A percentile compares a stretch with the other conserved stretches of the same genome.
phyloP scores from a whole-genome alignment of 2,329 filamentous ascomycete species.

The Hypoxylon sp. region DNA sequence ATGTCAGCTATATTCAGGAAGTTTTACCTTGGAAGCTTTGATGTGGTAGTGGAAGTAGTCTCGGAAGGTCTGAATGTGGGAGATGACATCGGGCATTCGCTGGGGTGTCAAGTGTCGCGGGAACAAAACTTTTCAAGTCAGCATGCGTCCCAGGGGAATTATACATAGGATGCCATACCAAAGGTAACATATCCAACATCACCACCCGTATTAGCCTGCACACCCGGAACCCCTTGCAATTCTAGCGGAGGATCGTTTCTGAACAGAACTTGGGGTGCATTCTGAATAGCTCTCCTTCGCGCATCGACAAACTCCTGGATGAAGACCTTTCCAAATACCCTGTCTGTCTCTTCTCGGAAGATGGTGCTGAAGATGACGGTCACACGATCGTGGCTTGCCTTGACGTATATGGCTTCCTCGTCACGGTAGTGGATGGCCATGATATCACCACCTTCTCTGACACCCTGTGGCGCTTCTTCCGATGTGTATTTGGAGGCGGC shows the following conservation, averaged over 20 bases:
- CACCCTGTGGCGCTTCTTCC: slow-evolving; percentile 90
- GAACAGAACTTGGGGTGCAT: slow-evolving; percentile 97
- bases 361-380: slow-evolving; percentile 99
- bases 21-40: slow-evolving; percentile 87
- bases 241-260: slow-evolving; percentile 93
- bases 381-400: slow-evolving; percentile 95
- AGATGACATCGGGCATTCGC: slow-evolving; percentile 93
- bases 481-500: slow-evolving; percentile 92
- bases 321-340: slow-evolving; percentile 98
- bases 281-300: slow-evolving; percentile 92
- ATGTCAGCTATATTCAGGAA: background rate
- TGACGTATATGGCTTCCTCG: slow-evolving; percentile 98
- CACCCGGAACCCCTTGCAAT: slow-evolving; percentile 84
- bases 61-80: slow-evolving; percentile 99
- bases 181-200: slow-evolving; percentile 99
- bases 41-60: slow-evolving; percentile 99
- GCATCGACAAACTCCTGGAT: slow-evolving; percentile 99
- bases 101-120: slow-evolving; percentile 91
- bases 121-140: slow-evolving; percentile 76
- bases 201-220: slow-evolving; percentile 76
- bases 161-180: slow-evolving; percentile 69
- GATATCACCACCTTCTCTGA: slow-evolving; percentile 87
- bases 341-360: slow-evolving; percentile 96
- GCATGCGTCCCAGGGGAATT: background rate
- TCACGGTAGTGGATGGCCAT: slow-evolving; percentile 99